These are phyloP conservation scores for Massarina eburnea DNA, from an alignment of 2,329 filamentous ascomycete species.

Conservation along the genomic window DNA sequence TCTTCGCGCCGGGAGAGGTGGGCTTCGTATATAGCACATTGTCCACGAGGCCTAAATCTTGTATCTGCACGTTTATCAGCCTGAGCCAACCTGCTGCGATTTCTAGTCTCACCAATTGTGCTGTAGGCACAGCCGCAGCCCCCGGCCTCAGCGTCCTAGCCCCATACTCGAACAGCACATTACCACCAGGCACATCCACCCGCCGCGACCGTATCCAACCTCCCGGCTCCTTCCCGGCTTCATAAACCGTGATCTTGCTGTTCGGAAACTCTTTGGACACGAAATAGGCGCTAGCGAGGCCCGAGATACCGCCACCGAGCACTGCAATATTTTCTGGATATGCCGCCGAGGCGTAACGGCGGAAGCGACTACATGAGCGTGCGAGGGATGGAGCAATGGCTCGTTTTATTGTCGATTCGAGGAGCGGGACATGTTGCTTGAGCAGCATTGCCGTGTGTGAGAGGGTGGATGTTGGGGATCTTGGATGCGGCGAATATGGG, in stretches of 20 bases:
- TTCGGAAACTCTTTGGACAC: slow-evolving; percentile 68
- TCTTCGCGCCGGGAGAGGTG: slow-evolving; percentile 55
- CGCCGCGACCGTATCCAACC: slow-evolving; percentile 79
- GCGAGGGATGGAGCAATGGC: slow-evolving; percentile 20
- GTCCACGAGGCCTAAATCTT: slow-evolving; percentile 58
- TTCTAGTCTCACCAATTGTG: slow-evolving; percentile 64
- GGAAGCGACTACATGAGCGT: slow-evolving; percentile 21
- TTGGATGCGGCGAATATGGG: slow-evolving; percentile 12
- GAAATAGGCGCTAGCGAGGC: slow-evolving; percentile 64
- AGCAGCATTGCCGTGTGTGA: slow-evolving; percentile 40
- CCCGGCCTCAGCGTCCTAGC: slow-evolving; percentile 72
- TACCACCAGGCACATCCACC: slow-evolving; percentile 61
- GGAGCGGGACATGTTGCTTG: slow-evolving; percentile 37
- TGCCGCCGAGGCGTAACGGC: slow-evolving; percentile 20
- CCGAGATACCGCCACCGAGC: slow-evolving; percentile 56
- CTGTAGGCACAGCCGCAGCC: slow-evolving; percentile 64
- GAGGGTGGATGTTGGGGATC: slow-evolving; percentile 12
- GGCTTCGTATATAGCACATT: slow-evolving; percentile 59
- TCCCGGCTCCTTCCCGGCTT: slow-evolving; percentile 68
- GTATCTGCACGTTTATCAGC: slow-evolving; percentile 50
- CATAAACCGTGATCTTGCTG: slow-evolving; percentile 78
- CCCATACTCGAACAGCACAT: slow-evolving; percentile 79
- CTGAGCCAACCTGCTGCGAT: not conserved
- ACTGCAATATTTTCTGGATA: slow-evolving; percentile 49
- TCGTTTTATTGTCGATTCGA: slow-evolving; percentile 36